Conservation (phyloP, 495 filamentous ascomycete genomes). For the Penicillium flavigenum region DNA sequence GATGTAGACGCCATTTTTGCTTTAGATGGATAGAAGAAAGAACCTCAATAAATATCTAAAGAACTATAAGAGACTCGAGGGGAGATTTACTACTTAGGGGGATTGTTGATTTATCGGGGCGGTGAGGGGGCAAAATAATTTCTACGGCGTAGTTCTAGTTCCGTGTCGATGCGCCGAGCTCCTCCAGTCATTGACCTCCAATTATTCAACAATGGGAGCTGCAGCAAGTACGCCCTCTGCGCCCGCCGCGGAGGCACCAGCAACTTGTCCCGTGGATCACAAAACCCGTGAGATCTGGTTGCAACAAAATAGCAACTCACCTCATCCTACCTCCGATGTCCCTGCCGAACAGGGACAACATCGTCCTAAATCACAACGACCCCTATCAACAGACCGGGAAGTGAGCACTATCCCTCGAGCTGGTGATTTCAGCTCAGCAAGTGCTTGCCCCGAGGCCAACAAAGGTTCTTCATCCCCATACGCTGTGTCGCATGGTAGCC, state of each 20-base stretch:
- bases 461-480: constrained; percentile 30
- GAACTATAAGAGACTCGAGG: constrained; percentile 14
- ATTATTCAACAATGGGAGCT: constrained; percentile 37
- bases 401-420: constrained; percentile 80
- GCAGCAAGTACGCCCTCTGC: constrained; percentile 42
- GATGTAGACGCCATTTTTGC: constrained; percentile 47
- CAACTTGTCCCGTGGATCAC: constrained; percentile 81
- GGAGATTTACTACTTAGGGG: constrained; percentile 20
- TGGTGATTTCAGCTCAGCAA: constrained; percentile 36
- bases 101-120: constrained; percentile 26
- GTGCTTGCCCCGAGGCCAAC: constrained; percentile 32
- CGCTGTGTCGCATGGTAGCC: constrained; percentile 47
- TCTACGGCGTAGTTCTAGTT: constrained; percentile 12
- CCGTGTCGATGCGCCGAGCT: constrained; percentile 16
- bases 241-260: constrained; percentile 30
- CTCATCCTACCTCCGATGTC: constrained; percentile 34
- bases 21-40: constrained; percentile 9
- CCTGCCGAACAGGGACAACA: constrained; percentile 30
- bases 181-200: constrained; percentile 14
- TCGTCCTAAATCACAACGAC: constrained; percentile 44
- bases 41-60: constrained; percentile 2
- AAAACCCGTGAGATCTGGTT: constrained; percentile 84
- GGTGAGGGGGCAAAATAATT: constrained; percentile 37
- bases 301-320: constrained; percentile 42
- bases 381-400: constrained; percentile 62